Conservation (phyloP, 2,329 filamentous ascomycete genomes). For the Venturia nashicola region DNA sequence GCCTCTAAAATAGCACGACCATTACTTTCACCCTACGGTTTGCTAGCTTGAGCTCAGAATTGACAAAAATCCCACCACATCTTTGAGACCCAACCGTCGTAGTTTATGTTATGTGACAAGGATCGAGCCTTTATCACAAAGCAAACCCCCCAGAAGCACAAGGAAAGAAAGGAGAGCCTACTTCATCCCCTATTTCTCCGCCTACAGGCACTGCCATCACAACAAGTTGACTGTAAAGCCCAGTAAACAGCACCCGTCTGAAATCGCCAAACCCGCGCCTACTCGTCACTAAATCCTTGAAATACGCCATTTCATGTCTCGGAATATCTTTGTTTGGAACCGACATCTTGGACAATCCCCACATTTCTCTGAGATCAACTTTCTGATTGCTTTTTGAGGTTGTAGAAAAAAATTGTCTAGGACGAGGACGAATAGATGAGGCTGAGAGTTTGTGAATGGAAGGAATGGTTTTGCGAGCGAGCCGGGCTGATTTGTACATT, state of each 20-base stretch:
- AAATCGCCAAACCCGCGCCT: conserved; percentile 46
- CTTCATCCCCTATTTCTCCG: conserved; percentile 56
- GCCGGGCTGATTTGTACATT: neutral
- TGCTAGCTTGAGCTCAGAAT: too few species aligned
- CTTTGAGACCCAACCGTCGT: too few species aligned
- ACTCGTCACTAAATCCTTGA: conserved; percentile 41
- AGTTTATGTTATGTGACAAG: too few species aligned
- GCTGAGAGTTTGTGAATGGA: neutral
- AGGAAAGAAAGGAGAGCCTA: conserved; percentile 17
- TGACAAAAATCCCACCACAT: too few species aligned
- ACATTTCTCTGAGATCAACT: neutral
- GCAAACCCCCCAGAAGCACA: neutral
- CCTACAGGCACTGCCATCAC: conserved; percentile 52
- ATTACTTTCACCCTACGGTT: too few species aligned
- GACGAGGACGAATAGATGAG: neutral
- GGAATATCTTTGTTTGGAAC: conserved; percentile 12
- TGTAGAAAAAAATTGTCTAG: neutral
- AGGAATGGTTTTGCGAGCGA: neutral
- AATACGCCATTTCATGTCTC: conserved; percentile 45
- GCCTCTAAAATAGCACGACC: too few species aligned
- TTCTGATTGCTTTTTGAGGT: neutral
- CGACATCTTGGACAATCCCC: neutral
- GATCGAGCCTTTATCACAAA: too few species aligned
- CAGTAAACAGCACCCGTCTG: conserved; percentile 49
- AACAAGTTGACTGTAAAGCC: conserved; percentile 50